A percentile compares a stretch with the other conserved stretches of the same genome.
These are phyloP conservation scores for Lumnitzera racemosa DNA, from an alignment of 345 rosid genomes.

Conservation along the genomic window DNA sequence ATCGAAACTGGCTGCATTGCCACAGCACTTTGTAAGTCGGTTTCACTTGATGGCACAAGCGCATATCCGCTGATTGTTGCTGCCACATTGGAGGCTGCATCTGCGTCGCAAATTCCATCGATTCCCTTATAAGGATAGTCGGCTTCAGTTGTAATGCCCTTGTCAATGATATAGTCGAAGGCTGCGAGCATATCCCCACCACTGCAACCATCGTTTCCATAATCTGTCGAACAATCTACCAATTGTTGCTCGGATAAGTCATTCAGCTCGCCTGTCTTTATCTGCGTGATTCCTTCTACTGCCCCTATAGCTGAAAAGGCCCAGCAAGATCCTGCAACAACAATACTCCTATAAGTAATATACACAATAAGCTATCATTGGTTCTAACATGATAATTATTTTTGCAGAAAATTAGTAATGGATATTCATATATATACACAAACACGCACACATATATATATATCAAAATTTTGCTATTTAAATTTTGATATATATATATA, in stretches of 20 bases:
- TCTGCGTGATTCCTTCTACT: conserved; percentile 17
- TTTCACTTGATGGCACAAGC: conserved; percentile 28
- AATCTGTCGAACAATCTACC: conserved; percentile 28
- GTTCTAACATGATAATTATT: too few relatives aligned
- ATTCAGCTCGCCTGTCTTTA: conserved; percentile 23
- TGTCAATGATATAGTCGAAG: conserved; percentile 25
- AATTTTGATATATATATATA: too few relatives aligned
- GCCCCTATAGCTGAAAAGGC: neutral
- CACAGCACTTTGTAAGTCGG: conserved; percentile 39
- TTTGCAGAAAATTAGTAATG: too few relatives aligned
- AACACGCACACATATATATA: too few relatives aligned
- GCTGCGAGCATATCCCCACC: conserved; percentile 40
- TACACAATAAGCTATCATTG: too few relatives aligned
- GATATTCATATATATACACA: too few relatives aligned
- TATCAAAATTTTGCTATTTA: too few relatives aligned
- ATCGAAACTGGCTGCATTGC: conserved; percentile 50
- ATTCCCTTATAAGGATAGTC: conserved; percentile 33
- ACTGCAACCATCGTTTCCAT: conserved; percentile 25
- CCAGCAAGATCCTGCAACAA: conserved; percentile 4
- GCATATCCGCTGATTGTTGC: conserved; percentile 30
- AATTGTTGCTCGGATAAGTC: conserved; percentile 58
- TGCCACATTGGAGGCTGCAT: conserved; percentile 1
- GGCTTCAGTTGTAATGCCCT: conserved; percentile 43
- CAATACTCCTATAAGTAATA: too few relatives aligned
- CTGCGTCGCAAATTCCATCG: conserved; percentile 31